These are phyloP conservation scores for Irpex lacteus DNA, from an alignment of 1,284 basidiomycete species.

Conservation along the genomic window DNA sequence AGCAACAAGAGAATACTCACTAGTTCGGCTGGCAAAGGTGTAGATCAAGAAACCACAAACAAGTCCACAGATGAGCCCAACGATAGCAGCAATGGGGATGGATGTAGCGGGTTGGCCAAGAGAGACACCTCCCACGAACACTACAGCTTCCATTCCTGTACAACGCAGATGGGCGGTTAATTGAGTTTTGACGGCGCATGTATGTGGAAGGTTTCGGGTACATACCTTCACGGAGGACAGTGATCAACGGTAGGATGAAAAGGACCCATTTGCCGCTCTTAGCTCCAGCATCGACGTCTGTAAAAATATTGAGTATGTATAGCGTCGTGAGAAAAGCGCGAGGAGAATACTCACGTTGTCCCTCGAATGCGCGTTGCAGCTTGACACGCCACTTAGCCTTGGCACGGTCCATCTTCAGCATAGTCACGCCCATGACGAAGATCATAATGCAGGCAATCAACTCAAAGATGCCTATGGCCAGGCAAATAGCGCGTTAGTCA, in stretches of 20 bases:
- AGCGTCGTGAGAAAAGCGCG: background rate
- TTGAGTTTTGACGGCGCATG: background rate
- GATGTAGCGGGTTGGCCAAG: constrained; percentile 77
- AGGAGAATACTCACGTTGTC: constrained; percentile 37
- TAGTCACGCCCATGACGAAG: constrained; percentile 40
- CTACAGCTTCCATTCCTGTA: constrained; percentile 79
- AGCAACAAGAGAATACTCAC: constrained; percentile 37
- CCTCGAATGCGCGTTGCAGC: constrained; percentile 76
- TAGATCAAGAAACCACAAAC: constrained; percentile 71
- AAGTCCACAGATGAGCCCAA: constrained; percentile 77
- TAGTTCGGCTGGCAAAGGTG: constrained; percentile 68
- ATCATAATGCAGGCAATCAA: constrained; percentile 84
- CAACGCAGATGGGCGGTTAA: background rate
- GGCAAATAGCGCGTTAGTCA: background rate
- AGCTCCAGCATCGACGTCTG: constrained; percentile 41
- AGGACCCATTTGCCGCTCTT: constrained; percentile 78
- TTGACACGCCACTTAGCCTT: constrained; percentile 91
- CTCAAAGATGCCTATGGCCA: constrained; percentile 69
- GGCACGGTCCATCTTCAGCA: constrained; percentile 62
- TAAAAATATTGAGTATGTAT: background rate
- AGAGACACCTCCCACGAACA: constrained; percentile 92
- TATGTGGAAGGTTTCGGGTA: constrained; percentile 2
- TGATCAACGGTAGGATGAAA: constrained; percentile 86
- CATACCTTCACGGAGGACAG: constrained; percentile 85
- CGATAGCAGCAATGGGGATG: constrained; percentile 87